Conservation (phyloP, 148 eudicot genomes). For the Fagopyrum tataricum region DNA sequence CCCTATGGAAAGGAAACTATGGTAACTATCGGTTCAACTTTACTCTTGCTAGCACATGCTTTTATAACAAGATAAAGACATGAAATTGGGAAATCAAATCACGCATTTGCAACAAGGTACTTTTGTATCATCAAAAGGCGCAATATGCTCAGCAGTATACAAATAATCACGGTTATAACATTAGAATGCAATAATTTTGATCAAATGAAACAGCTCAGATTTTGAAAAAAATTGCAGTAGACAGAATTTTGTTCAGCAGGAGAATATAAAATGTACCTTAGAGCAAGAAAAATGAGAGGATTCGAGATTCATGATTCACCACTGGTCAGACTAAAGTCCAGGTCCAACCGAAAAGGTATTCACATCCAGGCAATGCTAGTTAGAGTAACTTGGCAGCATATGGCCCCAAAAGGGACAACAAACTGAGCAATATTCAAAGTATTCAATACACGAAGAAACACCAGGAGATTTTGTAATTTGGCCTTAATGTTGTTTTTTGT, state of each 20-base stretch:
- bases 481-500: slow-evolving; percentile 22
- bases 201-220: neutral
- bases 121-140: neutral
- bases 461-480: neutral
- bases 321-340: neutral
- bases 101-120: neutral
- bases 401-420: slow-evolving; percentile 4
- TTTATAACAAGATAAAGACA: neutral
- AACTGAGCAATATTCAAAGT: slow-evolving; percentile 8
- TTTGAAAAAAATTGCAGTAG: neutral
- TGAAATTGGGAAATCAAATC: neutral
- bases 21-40: neutral
- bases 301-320: neutral
- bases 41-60: neutral
- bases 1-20: neutral
- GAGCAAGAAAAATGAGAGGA: neutral
- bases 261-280: slow-evolving; percentile 5
- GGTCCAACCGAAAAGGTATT: neutral
- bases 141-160: neutral
- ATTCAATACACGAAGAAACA: neutral
- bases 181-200: neutral
- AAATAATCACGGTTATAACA: neutral
- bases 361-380: slow-evolving; percentile 1
- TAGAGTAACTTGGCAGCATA: neutral
- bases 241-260: neutral